Evolutionary conservation across 1,284 basidiomycete species (phyloP), one percentile per base, ranked within the genome.

Genomic region (Earliella scabrosa): DNA sequence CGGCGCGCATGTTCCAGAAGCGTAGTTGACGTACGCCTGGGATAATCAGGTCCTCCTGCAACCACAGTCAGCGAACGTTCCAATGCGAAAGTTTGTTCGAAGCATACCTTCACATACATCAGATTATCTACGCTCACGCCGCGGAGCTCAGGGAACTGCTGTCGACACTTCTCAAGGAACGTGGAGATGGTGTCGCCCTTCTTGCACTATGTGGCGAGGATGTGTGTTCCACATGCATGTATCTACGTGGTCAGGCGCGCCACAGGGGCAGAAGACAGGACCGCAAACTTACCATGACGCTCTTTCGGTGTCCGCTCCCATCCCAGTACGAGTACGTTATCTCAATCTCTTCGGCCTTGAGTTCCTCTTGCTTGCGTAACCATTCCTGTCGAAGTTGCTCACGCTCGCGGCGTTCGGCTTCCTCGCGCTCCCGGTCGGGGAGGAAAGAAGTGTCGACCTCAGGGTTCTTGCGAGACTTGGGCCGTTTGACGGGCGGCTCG

Each of bases 271-370:
- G 18, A 21, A 48, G 38, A 45, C 16, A 46, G 20, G n/a, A 39
- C 29, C 38, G 53, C 13, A 58, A 59, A 79, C 92, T 73, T 70
- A 97, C 96, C 66, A 80, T 82, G 16, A 97, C 96, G 32, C 87
- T 89, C 77, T 97, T 98, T 39, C 97, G 82, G 75, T 99, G 97
- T 0, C 97, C 97, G 66, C 90, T 95, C 4, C 97, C 97, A 69
- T 99, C 97, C 97, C 97, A 99, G 74, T 90, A 99, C 0, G 95
- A 97, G 70, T 98, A 99, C 0, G 89, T 88, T 63, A 98, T 84
- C 70, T 97, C 93, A 53, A 98, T 91, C 24, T 93, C 90, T 66
- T 97, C 95, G 39, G 82, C 77, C 75, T 97, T 98, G 66, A 92
- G 84, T 36, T 88, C 81, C 62, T 96, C 95, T 68, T 99, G 97